phyloP scores from a whole-genome alignment of 331 rosid species.

The Stylosanthes scabra region DNA sequence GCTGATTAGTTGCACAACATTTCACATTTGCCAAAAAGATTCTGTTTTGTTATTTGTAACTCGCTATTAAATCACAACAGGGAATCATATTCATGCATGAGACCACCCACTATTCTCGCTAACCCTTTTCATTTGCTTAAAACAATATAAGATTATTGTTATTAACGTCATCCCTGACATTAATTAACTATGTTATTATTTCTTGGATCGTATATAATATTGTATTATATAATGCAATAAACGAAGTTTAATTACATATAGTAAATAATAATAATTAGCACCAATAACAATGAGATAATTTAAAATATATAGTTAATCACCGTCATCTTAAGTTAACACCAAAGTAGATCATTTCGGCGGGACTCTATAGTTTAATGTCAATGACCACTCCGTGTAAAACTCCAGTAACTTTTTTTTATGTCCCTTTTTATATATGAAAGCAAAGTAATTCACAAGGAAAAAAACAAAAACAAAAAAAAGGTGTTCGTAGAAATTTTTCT shows the following conservation, averaged over 20 bases:
- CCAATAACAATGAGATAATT: conserved; percentile 26
- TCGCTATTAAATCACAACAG: conserved; percentile 22
- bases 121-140: conserved; percentile 1
- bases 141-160: not conserved
- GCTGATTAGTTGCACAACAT: conserved; percentile 22
- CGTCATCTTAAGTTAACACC: conserved; percentile 3
- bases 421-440: not conserved
- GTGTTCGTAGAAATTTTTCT: not conserved
- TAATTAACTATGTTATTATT: not conserved
- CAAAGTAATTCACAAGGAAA: conserved; percentile 27
- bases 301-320: conserved; percentile 40
- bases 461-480: not conserved
- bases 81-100: conserved; percentile 44
- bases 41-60: conserved; percentile 21
- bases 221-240: not conserved
- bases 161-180: conserved; percentile 8
- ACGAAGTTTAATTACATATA: not conserved
- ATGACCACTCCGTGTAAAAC: conserved; percentile 36
- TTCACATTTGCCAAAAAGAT: conserved; percentile 23
- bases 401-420: not conserved
- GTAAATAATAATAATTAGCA: conserved; percentile 1
- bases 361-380: conserved; percentile 35
- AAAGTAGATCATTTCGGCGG: conserved; percentile 42
- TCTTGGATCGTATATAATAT: not conserved
- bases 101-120: conserved; percentile 33